These are phyloP conservation scores for Teunomyces funiuensis DNA, from an alignment of 805 yeast genomes.

Conservation along the genomic window DNA sequence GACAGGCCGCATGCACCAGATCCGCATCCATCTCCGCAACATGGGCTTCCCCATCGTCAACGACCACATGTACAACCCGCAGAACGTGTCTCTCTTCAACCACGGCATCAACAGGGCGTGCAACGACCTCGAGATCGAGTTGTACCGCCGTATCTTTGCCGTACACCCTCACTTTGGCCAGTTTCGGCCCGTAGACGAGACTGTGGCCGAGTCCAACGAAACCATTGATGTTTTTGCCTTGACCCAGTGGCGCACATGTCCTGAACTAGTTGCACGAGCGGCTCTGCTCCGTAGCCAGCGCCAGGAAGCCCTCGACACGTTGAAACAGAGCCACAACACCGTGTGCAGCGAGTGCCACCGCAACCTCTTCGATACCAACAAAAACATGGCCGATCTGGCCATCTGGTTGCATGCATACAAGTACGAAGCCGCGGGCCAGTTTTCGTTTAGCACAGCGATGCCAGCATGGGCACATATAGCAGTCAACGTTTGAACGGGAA, in stretches of 20 bases:
- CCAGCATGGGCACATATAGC: constrained; percentile 45
- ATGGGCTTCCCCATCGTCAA: constrained; percentile 74
- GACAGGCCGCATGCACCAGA: constrained; percentile 59
- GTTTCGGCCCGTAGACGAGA: constrained; percentile 10
- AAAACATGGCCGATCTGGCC: constrained; percentile 25
- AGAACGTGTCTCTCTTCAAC: constrained; percentile 6
- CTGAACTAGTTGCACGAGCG: constrained; percentile 14
- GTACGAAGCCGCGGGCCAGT: constrained; percentile 19
- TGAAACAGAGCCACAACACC: constrained; percentile 21
- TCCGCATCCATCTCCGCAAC: constrained; percentile 53
- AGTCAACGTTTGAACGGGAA: constrained; percentile 19
- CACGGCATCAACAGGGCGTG: constrained; percentile 16
- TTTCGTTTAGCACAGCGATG: constrained; percentile 40
- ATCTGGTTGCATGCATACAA: constrained; percentile 51
- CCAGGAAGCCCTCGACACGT: constrained; percentile 23
- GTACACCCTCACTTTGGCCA: constrained; percentile 16
- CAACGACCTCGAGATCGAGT: constrained; percentile 21
- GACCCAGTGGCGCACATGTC: constrained; percentile 14
- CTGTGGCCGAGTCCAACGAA: constrained; percentile 7
- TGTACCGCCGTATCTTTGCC: constrained; percentile 21
- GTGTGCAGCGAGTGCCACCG: constrained; percentile 36
- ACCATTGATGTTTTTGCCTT: constrained; percentile 15
- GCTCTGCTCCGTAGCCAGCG: constrained; percentile 1
- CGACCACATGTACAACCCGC: constrained; percentile 48
- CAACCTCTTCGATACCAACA: constrained; percentile 28